A percentile compares a stretch with the other conserved stretches of the same genome.
phyloP scores from a whole-genome alignment of 805 yeast genomes.

The Myxozyma vanderwaltii region DNA sequence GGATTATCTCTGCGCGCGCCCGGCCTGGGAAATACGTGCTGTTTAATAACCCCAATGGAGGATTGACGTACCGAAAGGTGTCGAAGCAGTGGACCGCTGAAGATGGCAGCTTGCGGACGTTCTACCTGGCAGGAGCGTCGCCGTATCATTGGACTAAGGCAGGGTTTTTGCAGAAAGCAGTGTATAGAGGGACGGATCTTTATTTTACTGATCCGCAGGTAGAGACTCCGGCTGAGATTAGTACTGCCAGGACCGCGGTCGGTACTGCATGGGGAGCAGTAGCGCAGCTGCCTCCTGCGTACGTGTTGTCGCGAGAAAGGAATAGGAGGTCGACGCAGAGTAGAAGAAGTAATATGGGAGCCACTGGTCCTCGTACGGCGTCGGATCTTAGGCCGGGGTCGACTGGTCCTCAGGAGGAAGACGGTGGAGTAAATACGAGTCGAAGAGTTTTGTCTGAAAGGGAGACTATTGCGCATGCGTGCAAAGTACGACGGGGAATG shows the following conservation, averaged over 20 bases:
- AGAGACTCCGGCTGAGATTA: constrained; percentile 23
- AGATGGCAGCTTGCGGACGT: constrained; percentile 27
- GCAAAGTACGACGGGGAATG: constrained; percentile 24
- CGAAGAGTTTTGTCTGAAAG: background rate
- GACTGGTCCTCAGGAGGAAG: background rate
- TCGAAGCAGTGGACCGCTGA: constrained; percentile 29
- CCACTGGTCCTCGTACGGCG: background rate
- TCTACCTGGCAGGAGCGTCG: constrained; percentile 25
- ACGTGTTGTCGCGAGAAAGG: background rate
- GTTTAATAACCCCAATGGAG: constrained; percentile 31
- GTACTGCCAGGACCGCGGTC: constrained; percentile 1
- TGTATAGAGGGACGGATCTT: constrained; percentile 11
- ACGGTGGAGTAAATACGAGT: background rate
- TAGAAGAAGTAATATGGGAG: background rate
- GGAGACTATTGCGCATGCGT: constrained; percentile 27
- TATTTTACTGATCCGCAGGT: constrained; percentile 26
- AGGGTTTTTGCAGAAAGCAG: constrained; percentile 21
- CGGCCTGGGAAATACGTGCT: constrained; percentile 31
- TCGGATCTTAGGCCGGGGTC: background rate
- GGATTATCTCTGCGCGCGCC: constrained; percentile 30
- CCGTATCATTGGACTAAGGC: constrained; percentile 31
- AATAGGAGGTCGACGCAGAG: background rate
- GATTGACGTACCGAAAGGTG: constrained; percentile 33
- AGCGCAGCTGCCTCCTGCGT: background rate
- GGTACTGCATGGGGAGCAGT: constrained; percentile 8